Base-by-base conservation (phyloP, 1,139 yeast species). In the Pichia sp. region DNA sequence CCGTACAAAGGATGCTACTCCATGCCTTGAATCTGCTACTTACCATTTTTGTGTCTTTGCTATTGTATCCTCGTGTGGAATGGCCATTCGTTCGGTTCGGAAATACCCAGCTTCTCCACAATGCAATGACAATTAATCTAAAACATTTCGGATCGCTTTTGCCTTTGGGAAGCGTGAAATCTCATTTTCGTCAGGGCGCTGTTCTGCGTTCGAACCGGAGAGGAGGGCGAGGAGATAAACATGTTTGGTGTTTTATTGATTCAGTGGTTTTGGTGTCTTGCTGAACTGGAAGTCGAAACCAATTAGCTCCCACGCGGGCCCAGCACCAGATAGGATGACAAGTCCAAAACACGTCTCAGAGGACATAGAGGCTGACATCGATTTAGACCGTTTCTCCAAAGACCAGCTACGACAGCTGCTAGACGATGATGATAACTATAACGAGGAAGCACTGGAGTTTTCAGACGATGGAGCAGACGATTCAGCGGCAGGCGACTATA, bases 401-500 rank as follows among this genome's bases (percentile, higher is more conserved):
- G 66, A 61, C 9, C 61, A 61, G n/a, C 60, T 67, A 33, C 65
- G 71, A 45, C 66, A 63, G 27, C 56, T 67, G 44, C 60, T 67
- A 12, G 64, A 54, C 17, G 55, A 73, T 55, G 74, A 70, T n/a
- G 74, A 31, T 31, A 31, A 71, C 46, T 76, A 73, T 52, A 71
- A 70, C 43, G 76, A 73, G 34, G 64, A 60, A 30, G 66, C 65
- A 1, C 36, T 64, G 34, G 58, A 58, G 24, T 64, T 63, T 45
- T 64, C 67, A 5, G 67, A 63, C 48, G 65, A 56, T n/a, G 58
- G 49, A 7, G 52, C 20, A 12, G 50, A 46, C 16, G 30, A n/a
- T 14, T 27, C 49, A 20, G 16, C 9, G 6, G 45, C 51, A 8
- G 62, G 52, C 33, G 10, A 44, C 10, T 20, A 44, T 12, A 17